Percentiles rank a stretch among this genome's conserved stretches.
Conservation (phyloP, 2,329 filamentous ascomycete genomes). For the Westerdykella sp. region DNA sequence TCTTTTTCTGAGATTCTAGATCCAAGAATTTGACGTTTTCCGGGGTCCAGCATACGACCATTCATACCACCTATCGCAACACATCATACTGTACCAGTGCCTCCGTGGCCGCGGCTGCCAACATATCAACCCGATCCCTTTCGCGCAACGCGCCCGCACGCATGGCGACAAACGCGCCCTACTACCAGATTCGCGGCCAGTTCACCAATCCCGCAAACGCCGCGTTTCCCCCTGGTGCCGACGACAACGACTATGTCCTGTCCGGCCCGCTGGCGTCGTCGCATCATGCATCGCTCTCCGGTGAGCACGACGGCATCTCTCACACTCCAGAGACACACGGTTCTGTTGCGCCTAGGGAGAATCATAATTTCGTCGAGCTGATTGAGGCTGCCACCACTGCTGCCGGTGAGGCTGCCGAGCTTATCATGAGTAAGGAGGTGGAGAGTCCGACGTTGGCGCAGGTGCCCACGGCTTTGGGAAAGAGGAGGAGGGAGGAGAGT, state of each 20-base stretch:
- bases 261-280: constrained; percentile 8
- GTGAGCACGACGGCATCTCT: constrained; percentile 1
- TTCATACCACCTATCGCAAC: too few relatives aligned
- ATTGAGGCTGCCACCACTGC: constrained; percentile 34
- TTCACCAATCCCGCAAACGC: constrained; percentile 24
- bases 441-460: constrained; percentile 1
- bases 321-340: constrained; percentile 14
- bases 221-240: constrained; percentile 11
- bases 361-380: constrained; percentile 30
- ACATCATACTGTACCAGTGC: too few relatives aligned
- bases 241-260: constrained; percentile 18
- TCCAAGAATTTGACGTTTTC: too few relatives aligned
- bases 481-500: constrained; percentile 21
- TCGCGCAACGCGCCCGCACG: constrained; percentile 5
- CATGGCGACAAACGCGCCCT: constrained; percentile 33
- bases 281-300: too few relatives aligned
- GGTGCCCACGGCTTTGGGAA: constrained; percentile 13
- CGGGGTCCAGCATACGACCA: too few relatives aligned
- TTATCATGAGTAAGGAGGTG: constrained; percentile 6
- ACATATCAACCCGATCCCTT: not conserved
- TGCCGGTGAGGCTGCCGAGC: constrained; percentile 20
- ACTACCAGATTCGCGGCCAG: constrained; percentile 31
- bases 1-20: constrained; percentile 8
- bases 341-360: constrained; percentile 21
- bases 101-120: too few relatives aligned